Conservation (phyloP, 225 moss, liverwort and hornwort species). For the Bryoerythrophyllum caledonicum region DNA sequence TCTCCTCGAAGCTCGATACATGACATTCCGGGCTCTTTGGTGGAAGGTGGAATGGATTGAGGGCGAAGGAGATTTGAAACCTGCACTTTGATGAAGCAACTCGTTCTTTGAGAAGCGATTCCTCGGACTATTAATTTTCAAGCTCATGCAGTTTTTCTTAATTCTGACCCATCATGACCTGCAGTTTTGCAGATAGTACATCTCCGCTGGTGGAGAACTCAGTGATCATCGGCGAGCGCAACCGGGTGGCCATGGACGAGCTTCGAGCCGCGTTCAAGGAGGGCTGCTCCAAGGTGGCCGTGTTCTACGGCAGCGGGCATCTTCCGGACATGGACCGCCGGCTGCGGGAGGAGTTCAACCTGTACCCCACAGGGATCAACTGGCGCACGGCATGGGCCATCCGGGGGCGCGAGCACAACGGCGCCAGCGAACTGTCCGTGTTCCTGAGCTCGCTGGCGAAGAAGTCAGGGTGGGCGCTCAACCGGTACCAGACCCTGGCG, state of each 20-base stretch:
- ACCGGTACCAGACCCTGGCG: slow-evolving; percentile 90
- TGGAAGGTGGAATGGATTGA: too few species aligned
- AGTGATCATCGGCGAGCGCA: slow-evolving; percentile 96
- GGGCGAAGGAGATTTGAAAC: too few species aligned
- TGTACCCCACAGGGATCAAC: slow-evolving; percentile 73
- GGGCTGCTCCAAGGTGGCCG: slow-evolving; percentile 85
- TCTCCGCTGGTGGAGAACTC: slow-evolving; percentile 89
- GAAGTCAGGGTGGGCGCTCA: slow-evolving; percentile 89
- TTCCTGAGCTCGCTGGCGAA: slow-evolving; percentile 64
- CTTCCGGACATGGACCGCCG: slow-evolving; percentile 96
- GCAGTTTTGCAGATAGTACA: slow-evolving; percentile 88
- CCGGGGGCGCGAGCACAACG: slow-evolving; percentile 54
- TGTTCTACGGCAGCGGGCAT: slow-evolving; percentile 98
- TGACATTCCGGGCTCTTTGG: too few species aligned
- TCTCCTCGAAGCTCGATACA: too few species aligned
- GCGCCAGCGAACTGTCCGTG: slow-evolving; percentile 51
- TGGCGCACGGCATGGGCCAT: slow-evolving; percentile 99
- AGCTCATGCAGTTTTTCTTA: neutral
- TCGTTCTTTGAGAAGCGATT: too few species aligned
- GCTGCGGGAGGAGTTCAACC: slow-evolving; percentile 70
- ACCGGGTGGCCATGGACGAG: slow-evolving; percentile 90
- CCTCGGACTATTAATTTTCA: neutral
- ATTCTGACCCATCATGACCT: slow-evolving; percentile 18
- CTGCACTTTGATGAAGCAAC: too few species aligned
- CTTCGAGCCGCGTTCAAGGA: slow-evolving; percentile 75